Conservation (phyloP, 495 filamentous ascomycete species). For the Penicillium manginii region DNA sequence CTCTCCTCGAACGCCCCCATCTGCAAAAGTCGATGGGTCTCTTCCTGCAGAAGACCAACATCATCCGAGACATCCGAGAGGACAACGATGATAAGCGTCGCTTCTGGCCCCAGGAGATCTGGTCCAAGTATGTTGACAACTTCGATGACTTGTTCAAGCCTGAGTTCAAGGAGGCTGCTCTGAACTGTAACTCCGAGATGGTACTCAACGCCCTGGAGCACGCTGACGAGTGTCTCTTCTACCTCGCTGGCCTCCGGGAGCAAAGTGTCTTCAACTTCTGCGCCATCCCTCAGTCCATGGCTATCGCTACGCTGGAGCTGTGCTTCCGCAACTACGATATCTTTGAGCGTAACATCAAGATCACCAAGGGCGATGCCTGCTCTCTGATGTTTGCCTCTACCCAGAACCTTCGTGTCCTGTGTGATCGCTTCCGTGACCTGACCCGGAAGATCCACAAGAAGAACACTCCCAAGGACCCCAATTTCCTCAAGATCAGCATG, state of each 20-base stretch:
- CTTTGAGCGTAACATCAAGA: constrained; percentile 90
- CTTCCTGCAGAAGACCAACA: constrained; percentile 97
- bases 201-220: constrained; percentile 85
- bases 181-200: constrained; percentile 94
- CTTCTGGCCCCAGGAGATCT: constrained; percentile 95
- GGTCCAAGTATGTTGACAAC: constrained; percentile 88
- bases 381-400: constrained; percentile 88
- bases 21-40: constrained; percentile 96
- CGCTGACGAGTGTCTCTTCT: constrained; percentile 92
- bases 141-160: constrained; percentile 90
- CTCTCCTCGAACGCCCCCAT: constrained; percentile 73
- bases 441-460: constrained; percentile 85
- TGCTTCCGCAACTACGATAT: constrained; percentile 92
- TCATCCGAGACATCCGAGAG: constrained; percentile 93
- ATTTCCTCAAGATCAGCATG: constrained; percentile 90
- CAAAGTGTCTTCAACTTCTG: constrained; percentile 99
- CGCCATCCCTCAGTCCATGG: constrained; percentile 98
- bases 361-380: constrained; percentile 93
- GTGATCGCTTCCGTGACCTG: constrained; percentile 77
- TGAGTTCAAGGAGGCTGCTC: constrained; percentile 75
- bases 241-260: constrained; percentile 93
- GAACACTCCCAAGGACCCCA: constrained; percentile 92
- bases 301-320: constrained; percentile 88
- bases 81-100: constrained; percentile 83
- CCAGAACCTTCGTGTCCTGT: constrained; percentile 81